phyloP scores from a whole-genome alignment of 2,329 filamentous ascomycete species.

The Elsinoe perseae region DNA sequence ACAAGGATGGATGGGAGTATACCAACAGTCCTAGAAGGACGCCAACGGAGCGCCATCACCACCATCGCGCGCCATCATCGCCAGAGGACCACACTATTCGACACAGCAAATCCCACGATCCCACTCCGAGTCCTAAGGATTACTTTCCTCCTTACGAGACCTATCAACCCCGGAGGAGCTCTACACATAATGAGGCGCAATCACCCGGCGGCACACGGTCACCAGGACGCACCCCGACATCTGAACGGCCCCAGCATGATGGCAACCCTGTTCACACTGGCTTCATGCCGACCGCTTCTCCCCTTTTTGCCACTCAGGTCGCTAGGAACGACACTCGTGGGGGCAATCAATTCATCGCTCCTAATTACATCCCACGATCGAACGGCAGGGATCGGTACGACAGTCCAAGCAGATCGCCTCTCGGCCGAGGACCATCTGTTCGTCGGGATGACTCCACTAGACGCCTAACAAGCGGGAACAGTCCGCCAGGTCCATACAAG shows the following conservation, averaged over 20 bases:
- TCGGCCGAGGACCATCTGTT: conserved; percentile 6
- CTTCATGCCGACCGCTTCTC: conserved; percentile 39
- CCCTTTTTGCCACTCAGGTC: conserved; percentile 41
- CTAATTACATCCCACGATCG: conserved; percentile 1
- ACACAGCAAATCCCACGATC: conserved; percentile 38
- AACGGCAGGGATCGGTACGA: conserved; percentile 9
- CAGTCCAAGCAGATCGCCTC: conserved; percentile 11
- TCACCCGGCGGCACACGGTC: conserved; percentile 18
- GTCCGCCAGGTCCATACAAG: background rate
- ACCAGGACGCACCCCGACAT: conserved; percentile 19
- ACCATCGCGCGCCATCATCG: conserved; percentile 22
- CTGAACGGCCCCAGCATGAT: background rate
- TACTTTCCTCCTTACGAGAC: conserved; percentile 23
- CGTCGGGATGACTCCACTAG: conserved; percentile 12
- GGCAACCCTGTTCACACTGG: conserved; percentile 20
- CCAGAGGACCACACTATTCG: conserved; percentile 28
- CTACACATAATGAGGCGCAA: conserved; percentile 16
- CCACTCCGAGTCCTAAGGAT: conserved; percentile 30
- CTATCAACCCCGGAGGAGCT: conserved; percentile 14
- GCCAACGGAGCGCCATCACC: conserved; percentile 26
- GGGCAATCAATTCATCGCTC: background rate
- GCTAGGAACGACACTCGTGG: conserved; percentile 22
- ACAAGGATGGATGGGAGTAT: conserved; percentile 6
- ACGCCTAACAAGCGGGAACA: background rate
- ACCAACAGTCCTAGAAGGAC: conserved; percentile 17